Base-by-base conservation (phyloP, 805 yeast genomes). In the Wickerhamomyces bisporus region DNA sequence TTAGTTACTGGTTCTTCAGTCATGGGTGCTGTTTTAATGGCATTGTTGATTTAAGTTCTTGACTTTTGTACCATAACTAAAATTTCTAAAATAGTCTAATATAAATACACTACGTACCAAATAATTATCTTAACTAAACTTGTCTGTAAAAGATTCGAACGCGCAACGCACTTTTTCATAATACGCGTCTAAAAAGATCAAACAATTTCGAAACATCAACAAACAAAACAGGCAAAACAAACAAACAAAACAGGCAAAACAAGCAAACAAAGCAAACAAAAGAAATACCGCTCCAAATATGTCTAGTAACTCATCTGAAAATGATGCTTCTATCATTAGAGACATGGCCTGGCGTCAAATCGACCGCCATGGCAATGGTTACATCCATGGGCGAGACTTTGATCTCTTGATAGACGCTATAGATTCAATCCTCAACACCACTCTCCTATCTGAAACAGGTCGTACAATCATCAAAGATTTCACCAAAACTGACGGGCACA, bases 401-500 rank as follows among this genome's bases (percentile, higher is more conserved):
- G 49, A 45, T 2, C 34, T 43, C 3, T 41, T 54, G 11, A 43
- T 52, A 4, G 50, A 44, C 16, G 47, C 49, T 10, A 47, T 54
- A 15, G 57, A 52, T 25, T 24, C 50, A 2, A 32, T 42, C n/a
- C 33, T 54, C n/a, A 20, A 42, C 2, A 39, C 36, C 8, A 42
- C 56, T 4, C 30, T 62, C 16, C 38, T 62, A 3, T 53, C 59
- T n/a, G 47, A 52, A 7, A 38, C 53, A 3, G 63, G 61, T 3
- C 36, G 43, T 15, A 42, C 43, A 15, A 50, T 57, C 9, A 35
- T 62, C 10, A 51, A 42, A 14, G 50, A 56, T n/a, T 64, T 56
- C 41, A 48, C 58, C 11, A 51, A 44, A 15, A 57, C 54, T 6
- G 53, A 61, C 20, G 50, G 52, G n/a, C 48, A 50, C 31, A 47